These are phyloP conservation scores for Lipomyces oligophaga DNA, from an alignment of 805 yeast genomes.

Conservation along the genomic window DNA sequence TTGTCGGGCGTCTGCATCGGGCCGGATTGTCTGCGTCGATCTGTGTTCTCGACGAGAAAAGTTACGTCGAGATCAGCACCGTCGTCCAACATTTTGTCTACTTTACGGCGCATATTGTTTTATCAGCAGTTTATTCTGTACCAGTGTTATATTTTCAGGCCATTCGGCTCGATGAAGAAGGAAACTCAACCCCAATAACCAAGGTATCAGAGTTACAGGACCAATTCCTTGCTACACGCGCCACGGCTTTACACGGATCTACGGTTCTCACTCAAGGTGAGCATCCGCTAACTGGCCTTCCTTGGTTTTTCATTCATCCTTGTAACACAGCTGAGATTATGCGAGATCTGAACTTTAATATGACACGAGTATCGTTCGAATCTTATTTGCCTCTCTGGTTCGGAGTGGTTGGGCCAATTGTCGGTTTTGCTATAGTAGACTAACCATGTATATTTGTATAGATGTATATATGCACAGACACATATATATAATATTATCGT, in stretches of 20 bases:
- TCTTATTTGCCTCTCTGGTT: slow-evolving; percentile 23
- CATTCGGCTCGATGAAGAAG: neutral
- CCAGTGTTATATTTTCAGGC: slow-evolving; percentile 20
- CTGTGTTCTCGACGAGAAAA: neutral
- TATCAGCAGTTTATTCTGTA: slow-evolving; percentile 15
- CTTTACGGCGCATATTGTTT: slow-evolving; percentile 6
- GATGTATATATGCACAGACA: neutral
- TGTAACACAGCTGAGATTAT: slow-evolving; percentile 24
- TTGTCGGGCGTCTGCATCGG: slow-evolving; percentile 14
- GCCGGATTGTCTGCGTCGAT: neutral
- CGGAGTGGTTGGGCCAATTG: slow-evolving; percentile 16
- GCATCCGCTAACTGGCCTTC: slow-evolving; percentile 16
- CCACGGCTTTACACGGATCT: neutral
- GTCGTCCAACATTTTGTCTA: neutral
- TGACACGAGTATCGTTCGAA: slow-evolving; percentile 1
- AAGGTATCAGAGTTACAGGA: slow-evolving; percentile 9
- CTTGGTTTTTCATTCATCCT: slow-evolving; percentile 26
- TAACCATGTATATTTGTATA: slow-evolving; percentile 1
- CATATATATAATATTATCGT: slow-evolving; percentile 6
- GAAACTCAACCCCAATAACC: slow-evolving; percentile 6
- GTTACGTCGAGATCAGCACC: neutral
- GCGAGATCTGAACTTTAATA: slow-evolving; percentile 8
- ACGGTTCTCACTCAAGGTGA: slow-evolving; percentile 19
- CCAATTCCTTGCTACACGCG: too few species aligned
- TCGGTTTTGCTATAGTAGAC: slow-evolving; percentile 14